phyloP scores from a whole-genome alignment of 2,329 filamentous ascomycete genomes.

The Pseudopyricularia cyperi region DNA sequence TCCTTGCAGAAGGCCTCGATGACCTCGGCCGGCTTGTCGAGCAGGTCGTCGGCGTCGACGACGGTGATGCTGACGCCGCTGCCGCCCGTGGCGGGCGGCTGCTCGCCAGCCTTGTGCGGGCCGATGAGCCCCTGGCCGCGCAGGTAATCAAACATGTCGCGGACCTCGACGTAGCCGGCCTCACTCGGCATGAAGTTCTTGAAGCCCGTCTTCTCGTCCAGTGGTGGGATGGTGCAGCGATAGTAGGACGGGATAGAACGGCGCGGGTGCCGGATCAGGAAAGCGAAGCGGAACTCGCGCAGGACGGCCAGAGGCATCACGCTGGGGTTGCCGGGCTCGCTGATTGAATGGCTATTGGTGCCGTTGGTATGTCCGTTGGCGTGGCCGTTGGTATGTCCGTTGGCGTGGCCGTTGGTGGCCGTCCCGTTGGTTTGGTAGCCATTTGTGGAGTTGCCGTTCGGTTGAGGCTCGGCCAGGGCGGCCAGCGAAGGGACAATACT shows the following conservation, averaged over 20 bases:
- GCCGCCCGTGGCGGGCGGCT: conserved; percentile 1
- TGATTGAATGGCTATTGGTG: conserved; percentile 10
- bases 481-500: conserved; percentile 70
- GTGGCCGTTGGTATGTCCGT: conserved; percentile 50
- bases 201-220: conserved; percentile 73
- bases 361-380: conserved; percentile 43
- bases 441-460: conserved; percentile 13
- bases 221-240: conserved; percentile 82
- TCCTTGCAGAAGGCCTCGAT: conserved; percentile 71
- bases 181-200: conserved; percentile 76
- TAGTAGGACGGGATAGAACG: conserved; percentile 86
- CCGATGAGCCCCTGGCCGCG: conserved; percentile 56
- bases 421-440: conserved; percentile 12
- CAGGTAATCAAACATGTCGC: conserved; percentile 77
- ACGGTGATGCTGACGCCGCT: conserved; percentile 62
- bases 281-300: conserved; percentile 80
- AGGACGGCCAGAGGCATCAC: conserved; percentile 65
- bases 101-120: conserved; percentile 41
- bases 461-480: conserved; percentile 26
- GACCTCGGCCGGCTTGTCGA: conserved; percentile 68
- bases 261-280: conserved; percentile 92
- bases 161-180: conserved; percentile 82
- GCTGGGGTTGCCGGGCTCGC: conserved; percentile 67
- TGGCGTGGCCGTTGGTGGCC: conserved; percentile 26
- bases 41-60: conserved; percentile 84